These are phyloP conservation scores for Prunella vulgaris DNA, from an alignment of 257 asterid species.

Conservation along the genomic window DNA sequence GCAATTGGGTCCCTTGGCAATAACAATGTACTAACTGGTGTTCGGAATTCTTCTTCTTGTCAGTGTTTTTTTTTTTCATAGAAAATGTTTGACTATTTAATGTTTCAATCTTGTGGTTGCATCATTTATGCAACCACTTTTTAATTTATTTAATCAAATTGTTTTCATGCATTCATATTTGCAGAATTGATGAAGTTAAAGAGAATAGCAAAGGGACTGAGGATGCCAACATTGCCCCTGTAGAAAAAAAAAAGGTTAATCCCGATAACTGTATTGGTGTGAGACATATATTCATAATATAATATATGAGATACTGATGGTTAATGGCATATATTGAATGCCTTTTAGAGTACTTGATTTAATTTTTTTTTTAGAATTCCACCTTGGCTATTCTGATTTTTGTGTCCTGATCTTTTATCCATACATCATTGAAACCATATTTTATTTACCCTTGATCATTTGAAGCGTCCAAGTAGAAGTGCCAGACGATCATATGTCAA, in stretches of 20 bases:
- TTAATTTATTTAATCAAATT: conserved; percentile 3
- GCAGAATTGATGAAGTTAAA: conserved; percentile 41
- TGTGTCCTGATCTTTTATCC: conserved; percentile 2
- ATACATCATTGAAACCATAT: conserved; percentile 8
- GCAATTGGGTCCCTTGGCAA: conserved; percentile 1
- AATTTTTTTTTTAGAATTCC: not conserved
- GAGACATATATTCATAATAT: conserved; percentile 9
- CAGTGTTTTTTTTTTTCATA: not conserved
- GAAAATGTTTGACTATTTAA: conserved; percentile 7
- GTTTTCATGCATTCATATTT: conserved; percentile 18
- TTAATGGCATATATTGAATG: not conserved
- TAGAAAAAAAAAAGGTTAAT: conserved; percentile 51
- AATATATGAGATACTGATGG: not conserved
- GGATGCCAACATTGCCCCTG: conserved; percentile 31
- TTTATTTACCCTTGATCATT: conserved; percentile 11
- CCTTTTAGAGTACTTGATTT: not conserved
- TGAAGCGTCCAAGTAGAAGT: conserved; percentile 79
- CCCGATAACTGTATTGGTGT: not conserved
- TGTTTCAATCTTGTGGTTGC: not conserved
- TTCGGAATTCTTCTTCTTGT: not conserved
- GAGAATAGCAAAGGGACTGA: conserved; percentile 35
- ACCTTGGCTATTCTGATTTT: not conserved
- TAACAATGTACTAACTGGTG: not conserved
- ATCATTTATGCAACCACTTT: not conserved
- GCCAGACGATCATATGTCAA: conserved; percentile 61